Percentiles rank a stretch among this genome's conserved stretches.
These are phyloP conservation scores for Lentinula raphanica DNA, from an alignment of 768 basidiomycete species.

Conservation along the genomic window DNA sequence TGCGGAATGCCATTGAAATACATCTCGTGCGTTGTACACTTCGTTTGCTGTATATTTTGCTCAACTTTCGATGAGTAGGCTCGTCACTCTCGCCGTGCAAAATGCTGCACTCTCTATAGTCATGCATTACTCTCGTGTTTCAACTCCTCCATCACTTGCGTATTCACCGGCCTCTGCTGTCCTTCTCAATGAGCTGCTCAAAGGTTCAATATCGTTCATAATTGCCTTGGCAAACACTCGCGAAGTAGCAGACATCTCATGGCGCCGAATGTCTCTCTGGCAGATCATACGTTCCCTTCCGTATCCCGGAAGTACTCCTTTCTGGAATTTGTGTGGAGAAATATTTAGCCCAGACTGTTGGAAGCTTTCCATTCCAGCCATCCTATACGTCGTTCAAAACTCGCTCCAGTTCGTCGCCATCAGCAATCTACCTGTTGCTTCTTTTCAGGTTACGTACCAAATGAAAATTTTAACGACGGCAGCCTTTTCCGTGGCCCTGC, in stretches of 20 bases:
- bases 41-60: not conserved
- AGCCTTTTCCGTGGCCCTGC: conserved; percentile 81
- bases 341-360: conserved; percentile 92
- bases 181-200: conserved; percentile 89
- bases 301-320: conserved; percentile 43
- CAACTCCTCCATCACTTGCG: conserved; percentile 65
- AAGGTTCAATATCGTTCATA: conserved; percentile 85
- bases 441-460: conserved; percentile 97
- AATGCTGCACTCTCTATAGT: conserved; percentile 94
- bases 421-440: conserved; percentile 90
- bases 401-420: conserved; percentile 96
- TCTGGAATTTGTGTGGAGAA: conserved; percentile 57
- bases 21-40: conserved; percentile 57
- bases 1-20: conserved; percentile 77
- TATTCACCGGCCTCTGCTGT: conserved; percentile 96
- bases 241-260: conserved; percentile 34
- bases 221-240: conserved; percentile 66
- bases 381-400: conserved; percentile 95
- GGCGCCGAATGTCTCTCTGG: conserved; percentile 36
- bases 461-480: conserved; percentile 99
- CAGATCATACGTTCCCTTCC: conserved; percentile 29
- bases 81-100: conserved; percentile 87
- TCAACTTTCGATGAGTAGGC: conserved; percentile 30
- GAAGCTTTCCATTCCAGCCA: conserved; percentile 95
- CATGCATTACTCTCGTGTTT: conserved; percentile 97